Base-by-base conservation (phyloP, 2,329 filamentous ascomycete genomes). In the Ophiosphaerella narmari region DNA sequence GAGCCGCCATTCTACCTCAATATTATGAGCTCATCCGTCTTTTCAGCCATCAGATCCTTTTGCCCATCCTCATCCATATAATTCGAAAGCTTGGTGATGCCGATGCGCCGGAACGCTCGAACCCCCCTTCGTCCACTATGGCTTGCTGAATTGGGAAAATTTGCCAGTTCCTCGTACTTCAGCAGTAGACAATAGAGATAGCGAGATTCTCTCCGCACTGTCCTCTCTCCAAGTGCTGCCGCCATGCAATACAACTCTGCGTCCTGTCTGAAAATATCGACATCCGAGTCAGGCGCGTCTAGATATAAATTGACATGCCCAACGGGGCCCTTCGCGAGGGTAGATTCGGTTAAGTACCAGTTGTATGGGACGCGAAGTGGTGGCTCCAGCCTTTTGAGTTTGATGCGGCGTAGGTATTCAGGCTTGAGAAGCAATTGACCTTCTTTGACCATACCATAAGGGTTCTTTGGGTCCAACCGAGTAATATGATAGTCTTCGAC, bases 401-500 rank as follows among this genome's bases (percentile, higher is more conserved):
- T 38, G 11, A 47, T 47, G 4, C 29, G 31, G 9, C 37, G 39
- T 21, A 51, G 43, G 23, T 51, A 37, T 13, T 14, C 39, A 18
- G 48, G 39, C 32, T 40, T 40, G 21, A 51, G 48, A 13, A 46
- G 36, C 4, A 51, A 21, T 9, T 13, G 43, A 3, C 43, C 48
- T 11, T 23, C 7, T 3, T 11, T 43, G 11, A 40, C n/a, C 38
- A 40, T 44, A 24, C 51, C 48, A 48, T 41, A 51, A 26, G 44
- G 44, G 81, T 88, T 91, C 71, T 89, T 89, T 58, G 89, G 89
- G 44, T 78, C 82, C 46, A 82, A 92, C 53, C 85, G 87, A 57
- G 88, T 63, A 65, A 88, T 73, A 83, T 91, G 54, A 79, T 40
- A 26, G 11, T 40, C 23, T 5, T 43, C 16, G 8, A 31, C 37